Percentiles rank a stretch among this genome's conserved stretches.
These are phyloP conservation scores for Ustilago nuda DNA, from an alignment of 1,284 basidiomycete genomes.

Conservation along the genomic window DNA sequence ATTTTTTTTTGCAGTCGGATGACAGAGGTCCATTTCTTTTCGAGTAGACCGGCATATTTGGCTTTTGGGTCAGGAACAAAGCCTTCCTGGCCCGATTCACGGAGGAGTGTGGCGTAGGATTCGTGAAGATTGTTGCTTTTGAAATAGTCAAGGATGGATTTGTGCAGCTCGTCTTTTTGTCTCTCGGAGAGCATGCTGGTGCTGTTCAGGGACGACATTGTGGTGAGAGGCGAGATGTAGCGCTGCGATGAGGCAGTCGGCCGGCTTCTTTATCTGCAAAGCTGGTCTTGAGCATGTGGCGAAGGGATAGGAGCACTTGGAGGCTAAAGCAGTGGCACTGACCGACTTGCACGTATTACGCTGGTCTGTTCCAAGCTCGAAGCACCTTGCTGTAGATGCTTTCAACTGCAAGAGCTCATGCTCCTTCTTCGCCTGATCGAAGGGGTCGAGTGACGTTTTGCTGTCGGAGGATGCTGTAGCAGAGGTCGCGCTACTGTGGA, in stretches of 20 bases:
- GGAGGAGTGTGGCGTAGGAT: slow-evolving; percentile 77
- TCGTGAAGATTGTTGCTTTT: slow-evolving; percentile 76
- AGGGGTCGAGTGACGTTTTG: no score
- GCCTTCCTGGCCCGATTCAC: slow-evolving; percentile 73
- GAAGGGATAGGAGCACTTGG: no score
- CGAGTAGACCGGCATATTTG: slow-evolving; percentile 83
- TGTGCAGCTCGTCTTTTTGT: slow-evolving; percentile 87
- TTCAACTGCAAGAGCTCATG: slow-evolving; percentile 1
- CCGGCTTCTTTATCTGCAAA: no score
- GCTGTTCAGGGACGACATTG: slow-evolving; percentile 47
- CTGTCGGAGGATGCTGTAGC: no score
- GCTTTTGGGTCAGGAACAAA: slow-evolving; percentile 84
- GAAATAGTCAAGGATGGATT: slow-evolving; percentile 86
- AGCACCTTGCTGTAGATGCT: background rate
- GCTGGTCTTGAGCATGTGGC: no score
- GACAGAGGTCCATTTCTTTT: slow-evolving; percentile 95
- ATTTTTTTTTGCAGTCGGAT: slow-evolving; percentile 89
- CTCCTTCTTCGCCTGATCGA: background rate
- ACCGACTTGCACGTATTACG: no score
- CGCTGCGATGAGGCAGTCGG: background rate
- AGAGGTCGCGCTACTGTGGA: background rate
- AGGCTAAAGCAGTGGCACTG: no score
- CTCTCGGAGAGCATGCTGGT: slow-evolving; percentile 75
- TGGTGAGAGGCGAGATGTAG: background rate
- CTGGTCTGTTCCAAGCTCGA: no score